A percentile compares a stretch with the other conserved stretches of the same genome.
Evolutionary conservation across 2,329 filamentous ascomycete species (phyloP).

Genomic region (Metarhizium robertsii): DNA sequence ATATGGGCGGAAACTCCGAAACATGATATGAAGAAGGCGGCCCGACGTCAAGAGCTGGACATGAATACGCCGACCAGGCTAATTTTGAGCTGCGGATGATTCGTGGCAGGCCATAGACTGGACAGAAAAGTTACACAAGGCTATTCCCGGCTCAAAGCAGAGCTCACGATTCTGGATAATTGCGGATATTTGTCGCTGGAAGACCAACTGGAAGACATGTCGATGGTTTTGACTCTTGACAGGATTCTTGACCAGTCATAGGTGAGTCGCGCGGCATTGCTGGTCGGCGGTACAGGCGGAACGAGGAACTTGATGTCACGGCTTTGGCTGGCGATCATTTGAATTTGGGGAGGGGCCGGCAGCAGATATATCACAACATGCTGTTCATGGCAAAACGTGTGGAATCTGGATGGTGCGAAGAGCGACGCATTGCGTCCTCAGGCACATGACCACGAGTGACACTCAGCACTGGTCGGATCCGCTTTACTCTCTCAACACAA

Average conservation of each 20-base stretch:
- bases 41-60: no score
- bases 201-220: conserved; percentile 9
- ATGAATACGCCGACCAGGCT: not conserved
- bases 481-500: no score
- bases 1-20: not conserved
- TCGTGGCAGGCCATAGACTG: conserved; percentile 21
- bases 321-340: not conserved
- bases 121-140: conserved; percentile 18
- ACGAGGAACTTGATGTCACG: not conserved
- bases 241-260: not conserved
- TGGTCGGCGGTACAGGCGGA: not conserved
- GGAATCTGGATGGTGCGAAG: no score
- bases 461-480: no score
- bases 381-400: no score
- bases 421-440: no score
- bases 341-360: not conserved
- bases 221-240: not conserved
- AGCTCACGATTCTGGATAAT: conserved; percentile 16
- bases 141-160: conserved; percentile 18
- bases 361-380: not conserved
- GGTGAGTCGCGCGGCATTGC: not conserved
- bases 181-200: conserved; percentile 16
- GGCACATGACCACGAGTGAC: no score
- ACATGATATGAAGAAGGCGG: not conserved
- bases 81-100: conserved; percentile 22